Base-by-base conservation (phyloP, 306 rosid genomes). In the Cotoneaster glaucophyllus region DNA sequence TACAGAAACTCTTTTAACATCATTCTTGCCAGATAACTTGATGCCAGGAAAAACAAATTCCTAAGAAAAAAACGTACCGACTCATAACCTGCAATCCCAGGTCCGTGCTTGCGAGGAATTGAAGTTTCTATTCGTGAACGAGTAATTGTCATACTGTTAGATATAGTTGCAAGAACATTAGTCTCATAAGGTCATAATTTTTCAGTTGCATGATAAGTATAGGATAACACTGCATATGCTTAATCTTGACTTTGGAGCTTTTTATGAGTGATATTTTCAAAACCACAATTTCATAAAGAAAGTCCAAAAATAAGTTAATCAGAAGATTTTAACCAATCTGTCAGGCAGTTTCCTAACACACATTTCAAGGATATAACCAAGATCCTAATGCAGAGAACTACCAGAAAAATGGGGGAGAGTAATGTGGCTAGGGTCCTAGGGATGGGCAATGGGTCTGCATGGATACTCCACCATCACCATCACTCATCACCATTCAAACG, bases 51-150 rank as follows among this genome's bases (percentile, higher is more conserved):
- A 74, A 15, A 21, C 0, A 26, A 12, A 45, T 48, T 50, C 8
- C 17, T 66, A 52, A 69, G 32, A 19, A 52, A 53, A 69, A 64
- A 52, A 82, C 84, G 19, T 89, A 95, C 99, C 81, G 88, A 61
- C 80, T 95, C 97, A 74, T 95, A 95, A 84, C 97, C 99, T 72
- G 97, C 97, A 82, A 92, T 89, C 52, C 89, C 95, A 74, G 96
- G 91, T 67, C 99, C 99, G 81, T 95, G 97, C 84, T 95, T 95
- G 79, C 97, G 97, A 79, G 99, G 99, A 82, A 95, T 95, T 64
- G 97, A 88, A 63, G 96, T 85, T 90, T 95, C 99, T 56, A 95
- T 90, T 67, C 97, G 88, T 0, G 99, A 85, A 28, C 93, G 97
- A 69, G 97, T 92, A 76, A 84, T 79, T 67, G 97, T 95, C 92